These are phyloP conservation scores for Monoraphidium neglectum DNA, from an alignment of 139 green algal species.

Conservation along the genomic window DNA sequence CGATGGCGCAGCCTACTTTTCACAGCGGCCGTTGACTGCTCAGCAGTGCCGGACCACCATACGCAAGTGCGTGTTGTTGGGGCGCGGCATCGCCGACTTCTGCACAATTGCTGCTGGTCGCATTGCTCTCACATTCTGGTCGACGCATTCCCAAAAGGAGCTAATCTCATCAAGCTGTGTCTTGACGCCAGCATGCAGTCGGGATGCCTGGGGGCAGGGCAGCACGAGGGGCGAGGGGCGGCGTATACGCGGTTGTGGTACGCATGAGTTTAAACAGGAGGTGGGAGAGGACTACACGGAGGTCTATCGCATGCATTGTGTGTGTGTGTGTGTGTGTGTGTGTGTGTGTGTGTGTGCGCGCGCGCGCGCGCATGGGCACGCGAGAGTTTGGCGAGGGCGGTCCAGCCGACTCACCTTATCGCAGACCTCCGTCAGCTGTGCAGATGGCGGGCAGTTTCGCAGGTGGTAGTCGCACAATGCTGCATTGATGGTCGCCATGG, in stretches of 20 bases:
- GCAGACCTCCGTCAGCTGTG: constrained; percentile 75
- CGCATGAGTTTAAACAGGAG: background rate
- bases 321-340: background rate
- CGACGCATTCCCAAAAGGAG: constrained; percentile 6
- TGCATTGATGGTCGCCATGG: constrained; percentile 72
- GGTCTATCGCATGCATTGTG: background rate
- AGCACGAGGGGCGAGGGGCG: background rate
- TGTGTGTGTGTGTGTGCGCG: background rate
- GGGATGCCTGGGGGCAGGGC: constrained; percentile 8
- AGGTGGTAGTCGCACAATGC: constrained; percentile 82
- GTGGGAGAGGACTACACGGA: background rate
- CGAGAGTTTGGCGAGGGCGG: background rate
- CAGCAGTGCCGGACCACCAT: background rate
- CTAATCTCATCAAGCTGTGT: constrained; percentile 3
- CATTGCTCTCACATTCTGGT: constrained; percentile 23
- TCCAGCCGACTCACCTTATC: constrained; percentile 39
- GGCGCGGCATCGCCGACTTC: background rate
- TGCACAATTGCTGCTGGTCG: no score
- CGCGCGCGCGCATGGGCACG: background rate
- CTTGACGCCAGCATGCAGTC: constrained; percentile 9
- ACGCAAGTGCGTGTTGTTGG: background rate
- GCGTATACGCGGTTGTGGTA: no score
- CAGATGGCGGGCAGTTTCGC: constrained; percentile 55
- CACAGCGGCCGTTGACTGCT: background rate
- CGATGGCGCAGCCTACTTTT: background rate